Base-by-base conservation (phyloP, 495 filamentous ascomycete genomes). In the Geopyxis carbonaria region DNA sequence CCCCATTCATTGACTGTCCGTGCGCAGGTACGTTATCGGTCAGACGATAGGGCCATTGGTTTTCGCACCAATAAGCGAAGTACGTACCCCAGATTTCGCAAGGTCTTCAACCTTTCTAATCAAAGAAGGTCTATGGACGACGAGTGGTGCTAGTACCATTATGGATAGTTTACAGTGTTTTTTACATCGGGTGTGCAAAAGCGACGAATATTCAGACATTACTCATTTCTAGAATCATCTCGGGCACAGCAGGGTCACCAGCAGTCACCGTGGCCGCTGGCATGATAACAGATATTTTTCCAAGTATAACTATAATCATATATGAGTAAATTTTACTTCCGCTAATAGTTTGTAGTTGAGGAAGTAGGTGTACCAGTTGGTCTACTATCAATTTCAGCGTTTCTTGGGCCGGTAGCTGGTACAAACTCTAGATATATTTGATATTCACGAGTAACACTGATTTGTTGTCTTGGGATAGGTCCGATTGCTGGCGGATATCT, bases 401-500 rank as follows among this genome's bases (percentile, higher is more conserved):
- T 61, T 34, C 71, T 71, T 3, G 83, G 83, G 3, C 85, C 85
- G 0, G 64, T 87, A 4, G 55, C n/a, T n/a, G n/a, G n/a, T n/a
- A n/a, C n/a, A n/a, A n/a, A n/a, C n/a, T n/a, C n/a, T n/a, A n/a
- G n/a, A n/a, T n/a, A n/a, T n/a, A n/a, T n/a, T n/a, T n/a, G n/a
- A n/a, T n/a, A n/a, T n/a, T n/a, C n/a, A n/a, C n/a, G n/a, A n/a
- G n/a, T n/a, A n/a, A n/a, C n/a, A n/a, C n/a, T n/a, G n/a, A n/a
- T n/a, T n/a, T n/a, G n/a, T n/a, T n/a, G n/a, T n/a, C n/a, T n/a
- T n/a, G n/a, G n/a, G n/a, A n/a, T 19, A 34, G 82, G 80, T 0
- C 81, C 85, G 2, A 85, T 87, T 39, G 70, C 87, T 44, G 82
- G 84, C 38, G 85, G 84, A 5, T 91, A 83, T 61, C 87, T 87